These are phyloP conservation scores for Didymellaceae sp. DNA, from an alignment of 2,329 filamentous ascomycete species.

Conservation along the genomic window DNA sequence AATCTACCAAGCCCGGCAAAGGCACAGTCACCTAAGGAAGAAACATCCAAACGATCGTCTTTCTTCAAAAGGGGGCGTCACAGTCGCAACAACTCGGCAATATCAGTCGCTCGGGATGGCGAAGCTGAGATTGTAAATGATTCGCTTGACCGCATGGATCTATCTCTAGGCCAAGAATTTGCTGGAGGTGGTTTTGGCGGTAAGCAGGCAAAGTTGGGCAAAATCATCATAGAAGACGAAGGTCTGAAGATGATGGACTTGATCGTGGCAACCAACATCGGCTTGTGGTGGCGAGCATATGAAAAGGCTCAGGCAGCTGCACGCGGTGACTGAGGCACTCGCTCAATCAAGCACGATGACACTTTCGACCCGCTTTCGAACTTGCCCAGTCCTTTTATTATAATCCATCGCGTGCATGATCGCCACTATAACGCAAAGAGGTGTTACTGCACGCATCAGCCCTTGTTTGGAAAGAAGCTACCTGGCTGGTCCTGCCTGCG, in stretches of 20 bases:
- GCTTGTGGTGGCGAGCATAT: conserved; percentile 92
- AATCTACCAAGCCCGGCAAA: conserved; percentile 71
- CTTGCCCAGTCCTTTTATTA: too few species aligned
- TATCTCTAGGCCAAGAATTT: conserved; percentile 79
- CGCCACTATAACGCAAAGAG: background rate
- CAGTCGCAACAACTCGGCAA: conserved; percentile 38
- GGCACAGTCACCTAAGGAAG: conserved; percentile 39
- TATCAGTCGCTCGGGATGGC: conserved; percentile 29
- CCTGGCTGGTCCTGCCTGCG: background rate
- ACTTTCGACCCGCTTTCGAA: too few species aligned
- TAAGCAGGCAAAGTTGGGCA: conserved; percentile 89
- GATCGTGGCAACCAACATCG: conserved; percentile 87
- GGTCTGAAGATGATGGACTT: conserved; percentile 96
- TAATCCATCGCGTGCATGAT: too few species aligned
- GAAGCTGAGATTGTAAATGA: conserved; percentile 27
- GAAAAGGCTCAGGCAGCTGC: conserved; percentile 55
- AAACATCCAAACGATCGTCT: conserved; percentile 45
- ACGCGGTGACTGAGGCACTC: conserved; percentile 12
- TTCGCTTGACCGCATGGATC: conserved; percentile 64
- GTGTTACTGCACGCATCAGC: background rate
- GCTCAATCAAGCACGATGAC: background rate
- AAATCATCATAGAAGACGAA: conserved; percentile 86
- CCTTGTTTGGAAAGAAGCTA: background rate
- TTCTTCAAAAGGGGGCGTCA: conserved; percentile 43
- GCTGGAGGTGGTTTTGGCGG: conserved; percentile 87